Conservation (phyloP, 805 yeast genomes). For the Priceomyces haplophilus region DNA sequence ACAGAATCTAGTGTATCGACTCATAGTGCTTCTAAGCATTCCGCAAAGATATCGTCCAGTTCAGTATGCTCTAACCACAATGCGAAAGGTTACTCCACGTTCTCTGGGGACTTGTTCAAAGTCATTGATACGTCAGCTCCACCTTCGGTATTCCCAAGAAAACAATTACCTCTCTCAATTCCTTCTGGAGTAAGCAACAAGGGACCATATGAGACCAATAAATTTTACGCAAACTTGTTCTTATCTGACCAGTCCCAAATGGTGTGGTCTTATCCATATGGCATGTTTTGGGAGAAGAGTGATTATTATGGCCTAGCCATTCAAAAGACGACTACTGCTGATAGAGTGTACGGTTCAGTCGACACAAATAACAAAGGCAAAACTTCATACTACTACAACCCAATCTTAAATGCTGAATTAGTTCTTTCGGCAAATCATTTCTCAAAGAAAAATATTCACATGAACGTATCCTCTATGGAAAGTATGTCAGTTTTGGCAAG, state of each 20-base stretch:
- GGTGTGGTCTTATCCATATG: slow-evolving; percentile 66
- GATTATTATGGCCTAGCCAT: slow-evolving; percentile 58
- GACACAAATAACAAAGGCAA: slow-evolving; percentile 42
- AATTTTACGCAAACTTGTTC: slow-evolving; percentile 66
- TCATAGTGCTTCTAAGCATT: too few relatives aligned
- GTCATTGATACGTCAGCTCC: slow-evolving; percentile 37
- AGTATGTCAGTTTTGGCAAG: slow-evolving; percentile 50
- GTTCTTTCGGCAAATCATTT: slow-evolving; percentile 55
- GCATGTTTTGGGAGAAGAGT: slow-evolving; percentile 50
- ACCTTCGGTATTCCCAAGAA: slow-evolving; percentile 43
- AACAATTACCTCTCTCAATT: slow-evolving; percentile 42
- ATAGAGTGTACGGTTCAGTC: slow-evolving; percentile 45
- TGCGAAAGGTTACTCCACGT: slow-evolving; percentile 6
- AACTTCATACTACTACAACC: slow-evolving; percentile 52
- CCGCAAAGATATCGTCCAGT: background rate
- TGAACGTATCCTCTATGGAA: slow-evolving; percentile 47
- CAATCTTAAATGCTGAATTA: slow-evolving; percentile 52
- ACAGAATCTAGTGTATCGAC: too few relatives aligned
- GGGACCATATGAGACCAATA: slow-evolving; percentile 62
- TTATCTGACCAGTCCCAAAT: slow-evolving; percentile 53
- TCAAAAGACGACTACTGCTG: slow-evolving; percentile 49
- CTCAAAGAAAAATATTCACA: slow-evolving; percentile 29
- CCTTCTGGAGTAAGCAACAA: slow-evolving; percentile 47
- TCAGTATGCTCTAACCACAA: background rate
- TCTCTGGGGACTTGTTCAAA: slow-evolving; percentile 44